These are phyloP conservation scores for Trypethelium eluteriae DNA, from an alignment of 495 filamentous ascomycete species.

Conservation along the genomic window DNA sequence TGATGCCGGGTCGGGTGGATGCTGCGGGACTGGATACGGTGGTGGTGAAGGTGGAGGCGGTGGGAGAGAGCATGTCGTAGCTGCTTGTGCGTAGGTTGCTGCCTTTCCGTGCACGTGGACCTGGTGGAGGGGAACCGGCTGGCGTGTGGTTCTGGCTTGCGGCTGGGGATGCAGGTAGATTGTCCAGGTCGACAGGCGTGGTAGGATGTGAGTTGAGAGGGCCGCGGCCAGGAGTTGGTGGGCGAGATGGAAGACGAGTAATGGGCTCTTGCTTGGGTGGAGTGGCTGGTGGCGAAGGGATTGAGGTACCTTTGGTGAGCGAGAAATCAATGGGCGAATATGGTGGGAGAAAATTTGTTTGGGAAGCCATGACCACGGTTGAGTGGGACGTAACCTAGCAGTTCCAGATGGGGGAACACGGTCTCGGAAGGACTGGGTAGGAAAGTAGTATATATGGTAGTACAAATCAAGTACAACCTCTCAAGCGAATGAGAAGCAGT, in stretches of 20 bases:
- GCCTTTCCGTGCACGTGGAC: neutral
- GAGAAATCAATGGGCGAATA: slow-evolving; percentile 32
- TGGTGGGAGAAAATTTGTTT: slow-evolving; percentile 8
- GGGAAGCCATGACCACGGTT: neutral
- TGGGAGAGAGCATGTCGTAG: neutral
- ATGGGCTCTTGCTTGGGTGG: slow-evolving; percentile 21
- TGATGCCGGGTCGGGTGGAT: neutral
- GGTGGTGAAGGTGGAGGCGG: neutral
- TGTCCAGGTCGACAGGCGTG: slow-evolving; percentile 21
- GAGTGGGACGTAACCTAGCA: neutral
- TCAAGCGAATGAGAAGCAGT: slow-evolving; percentile 5
- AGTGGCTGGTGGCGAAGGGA: slow-evolving; percentile 33
- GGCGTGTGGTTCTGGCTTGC: neutral
- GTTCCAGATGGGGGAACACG: neutral
- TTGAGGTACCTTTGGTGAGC: slow-evolving; percentile 35
- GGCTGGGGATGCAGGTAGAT: neutral
- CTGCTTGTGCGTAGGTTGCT: slow-evolving; percentile 1
- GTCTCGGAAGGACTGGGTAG: neutral
- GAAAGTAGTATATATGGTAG: neutral
- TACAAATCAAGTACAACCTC: neutral
- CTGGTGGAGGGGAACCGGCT: neutral
- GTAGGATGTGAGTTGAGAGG: slow-evolving; percentile 38
- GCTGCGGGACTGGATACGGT: slow-evolving; percentile 1
- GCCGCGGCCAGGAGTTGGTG: slow-evolving; percentile 35
- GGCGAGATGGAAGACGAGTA: slow-evolving; percentile 19